Base-by-base conservation (phyloP, 2,329 filamentous ascomycete species). In the Bertia moriformis region DNA sequence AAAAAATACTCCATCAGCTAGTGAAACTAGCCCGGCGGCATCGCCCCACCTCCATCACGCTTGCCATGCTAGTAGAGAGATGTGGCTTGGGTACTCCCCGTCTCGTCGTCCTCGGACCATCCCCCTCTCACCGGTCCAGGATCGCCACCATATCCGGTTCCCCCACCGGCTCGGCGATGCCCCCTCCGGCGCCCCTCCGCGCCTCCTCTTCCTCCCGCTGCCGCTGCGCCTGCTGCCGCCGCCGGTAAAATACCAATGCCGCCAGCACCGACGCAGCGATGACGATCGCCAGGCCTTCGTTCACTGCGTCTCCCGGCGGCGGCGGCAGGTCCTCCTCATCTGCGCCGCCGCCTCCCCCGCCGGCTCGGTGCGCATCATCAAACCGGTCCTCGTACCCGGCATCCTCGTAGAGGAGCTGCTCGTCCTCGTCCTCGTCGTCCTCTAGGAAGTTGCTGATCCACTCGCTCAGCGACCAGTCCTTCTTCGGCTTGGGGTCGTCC, bases 371-470 rank as follows among this genome's bases (percentile, higher is more conserved):
- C 36, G 63, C 63, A 38, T 71, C 71, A 22, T 71, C 67, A 39
- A 70, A 70, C 19, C 63, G 54, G 19, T 72, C 69, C 13, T 73
- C 69, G 45, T 76, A 75, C 3, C 63, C 66, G 3, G 72, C 69
- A 18, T 69, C 67, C 33, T 79, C 72, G 41, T 86, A 82, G 48
- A 72, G 71, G 24, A 67, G 64, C 38, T 71, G 64, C n/a, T n/a
- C n/a, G n/a, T n/a, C n/a, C n/a, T n/a, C n/a, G n/a, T n/a, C n/a
- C n/a, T n/a, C n/a, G 42, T 84, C 74, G 39, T 81, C 72, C 43
- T 84, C 76, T 19, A 94, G 66, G 53, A 95, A 95, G 43, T 88
- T 83, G 43, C 71, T 71, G 39, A 95, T 68, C 88, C 88, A 96
- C 56, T 96, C 87, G 17, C 71, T 71, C 15, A 93, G 65, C 0